Evolutionary conservation across 371 early-diverging fungal genomes (phyloP).

Genomic region (Mortierella polycephala): DNA sequence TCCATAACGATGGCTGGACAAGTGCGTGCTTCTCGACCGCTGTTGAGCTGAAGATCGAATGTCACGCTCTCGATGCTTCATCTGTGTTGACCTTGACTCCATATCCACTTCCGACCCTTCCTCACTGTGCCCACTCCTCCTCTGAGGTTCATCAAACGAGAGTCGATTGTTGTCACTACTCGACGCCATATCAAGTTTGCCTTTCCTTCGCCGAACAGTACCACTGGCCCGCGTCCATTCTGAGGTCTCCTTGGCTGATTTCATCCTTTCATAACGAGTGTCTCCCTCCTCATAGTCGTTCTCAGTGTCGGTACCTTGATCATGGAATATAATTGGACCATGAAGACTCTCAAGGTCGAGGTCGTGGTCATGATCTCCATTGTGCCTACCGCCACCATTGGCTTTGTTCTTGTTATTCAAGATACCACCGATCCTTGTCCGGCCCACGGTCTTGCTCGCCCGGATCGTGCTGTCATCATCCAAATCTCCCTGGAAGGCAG

Average conservation of each 20-base stretch:
- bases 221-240: slow-evolving; percentile 16
- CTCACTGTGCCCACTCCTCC: background rate
- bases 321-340: slow-evolving; percentile 46
- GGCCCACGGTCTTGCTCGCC: slow-evolving; percentile 33
- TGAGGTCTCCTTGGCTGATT: background rate
- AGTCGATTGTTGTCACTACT: background rate
- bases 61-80: slow-evolving; percentile 11
- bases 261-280: background rate
- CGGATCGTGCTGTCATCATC: slow-evolving; percentile 49
- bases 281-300: background rate
- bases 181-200: background rate
- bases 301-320: slow-evolving; percentile 8
- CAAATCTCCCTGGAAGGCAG: slow-evolving; percentile 5
- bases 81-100: background rate
- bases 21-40: slow-evolving; percentile 1
- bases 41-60: slow-evolving; percentile 19
- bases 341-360: slow-evolving; percentile 50
- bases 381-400: background rate
- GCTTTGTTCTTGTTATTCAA: slow-evolving; percentile 12
- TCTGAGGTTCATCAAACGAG: slow-evolving; percentile 1
- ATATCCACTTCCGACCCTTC: slow-evolving; percentile 1
- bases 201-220: slow-evolving; percentile 18
- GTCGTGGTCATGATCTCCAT: slow-evolving; percentile 25
- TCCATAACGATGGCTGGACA: slow-evolving; percentile 8
- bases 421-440: slow-evolving; percentile 16